Evolutionary conservation across 1,284 basidiomycete species (phyloP).

Genomic region (Ustilago lituana): DNA sequence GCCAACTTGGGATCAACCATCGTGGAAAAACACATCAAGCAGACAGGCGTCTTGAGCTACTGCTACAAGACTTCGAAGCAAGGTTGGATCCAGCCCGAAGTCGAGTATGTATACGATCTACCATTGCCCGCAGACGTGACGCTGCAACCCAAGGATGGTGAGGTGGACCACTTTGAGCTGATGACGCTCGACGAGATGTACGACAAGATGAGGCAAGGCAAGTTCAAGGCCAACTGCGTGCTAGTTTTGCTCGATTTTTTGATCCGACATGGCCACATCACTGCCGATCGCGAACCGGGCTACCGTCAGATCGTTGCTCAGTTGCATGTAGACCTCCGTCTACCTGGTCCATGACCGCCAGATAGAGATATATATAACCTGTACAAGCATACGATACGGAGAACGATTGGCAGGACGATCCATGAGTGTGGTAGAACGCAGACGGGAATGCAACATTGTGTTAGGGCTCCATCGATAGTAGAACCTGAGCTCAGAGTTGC

Average conservation of each 20-base stretch:
- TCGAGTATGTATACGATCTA: constrained; percentile 66
- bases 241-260: constrained; percentile 85
- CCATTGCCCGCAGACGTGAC: constrained; percentile 68
- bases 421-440: too few relatives aligned
- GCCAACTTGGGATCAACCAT: constrained; percentile 78
- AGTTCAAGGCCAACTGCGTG: constrained; percentile 88
- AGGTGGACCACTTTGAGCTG: constrained; percentile 85
- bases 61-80: constrained; percentile 75
- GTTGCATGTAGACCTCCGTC: constrained; percentile 75
- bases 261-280: constrained; percentile 79
- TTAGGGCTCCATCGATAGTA: too few relatives aligned
- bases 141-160: constrained; percentile 84
- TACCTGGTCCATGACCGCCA: constrained; percentile 57
- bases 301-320: constrained; percentile 78
- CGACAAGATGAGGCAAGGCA: constrained; percentile 68
- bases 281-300: constrained; percentile 79
- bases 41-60: constrained; percentile 68
- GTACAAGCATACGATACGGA: too few relatives aligned
- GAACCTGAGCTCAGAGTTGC: too few relatives aligned
- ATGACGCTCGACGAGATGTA: constrained; percentile 60
- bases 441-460: too few relatives aligned
- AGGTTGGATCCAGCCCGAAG: constrained; percentile 63
- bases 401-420: too few relatives aligned
- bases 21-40: constrained; percentile 73
- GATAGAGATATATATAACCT: too few relatives aligned